Conservation (phyloP, 164 flowering plant species). For the Malania oleifera region DNA sequence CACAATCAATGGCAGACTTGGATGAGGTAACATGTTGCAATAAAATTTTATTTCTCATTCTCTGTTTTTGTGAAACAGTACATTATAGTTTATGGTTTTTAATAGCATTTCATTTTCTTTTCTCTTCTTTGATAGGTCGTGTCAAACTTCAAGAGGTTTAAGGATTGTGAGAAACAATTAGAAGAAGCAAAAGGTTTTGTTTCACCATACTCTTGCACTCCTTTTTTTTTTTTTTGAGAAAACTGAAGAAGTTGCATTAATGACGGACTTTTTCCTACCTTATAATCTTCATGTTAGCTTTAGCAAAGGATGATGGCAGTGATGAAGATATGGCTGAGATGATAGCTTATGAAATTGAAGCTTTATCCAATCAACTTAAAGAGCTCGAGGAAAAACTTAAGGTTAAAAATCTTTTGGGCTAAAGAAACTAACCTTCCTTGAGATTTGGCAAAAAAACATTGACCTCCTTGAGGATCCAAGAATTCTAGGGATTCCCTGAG, state of each 20-base stretch:
- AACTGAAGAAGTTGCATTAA: not conserved
- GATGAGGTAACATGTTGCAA: conserved; percentile 55
- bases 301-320: conserved; percentile 64
- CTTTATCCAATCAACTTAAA: conserved; percentile 53
- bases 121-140: conserved; percentile 55
- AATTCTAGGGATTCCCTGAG: too few species aligned
- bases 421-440: too few species aligned
- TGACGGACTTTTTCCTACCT: not conserved
- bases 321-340: conserved; percentile 95
- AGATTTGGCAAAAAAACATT: too few species aligned
- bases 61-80: not conserved
- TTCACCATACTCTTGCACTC: not conserved
- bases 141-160: conserved; percentile 53
- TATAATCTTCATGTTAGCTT: conserved; percentile 37
- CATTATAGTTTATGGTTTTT: not conserved
- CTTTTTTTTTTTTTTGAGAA: not conserved
- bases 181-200: conserved; percentile 81
- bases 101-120: not conserved
- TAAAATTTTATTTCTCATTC: not conserved
- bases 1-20: conserved; percentile 87
- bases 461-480: too few species aligned
- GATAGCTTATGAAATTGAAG: conserved; percentile 67
- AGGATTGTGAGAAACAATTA: conserved; percentile 83
- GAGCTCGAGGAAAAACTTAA: conserved; percentile 79
- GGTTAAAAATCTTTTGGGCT: conserved; percentile 38